Percentiles rank a stretch among this genome's conserved stretches.
These are phyloP conservation scores for Rubia peregrina DNA, from an alignment of 305 asterid species.

Conservation along the genomic window DNA sequence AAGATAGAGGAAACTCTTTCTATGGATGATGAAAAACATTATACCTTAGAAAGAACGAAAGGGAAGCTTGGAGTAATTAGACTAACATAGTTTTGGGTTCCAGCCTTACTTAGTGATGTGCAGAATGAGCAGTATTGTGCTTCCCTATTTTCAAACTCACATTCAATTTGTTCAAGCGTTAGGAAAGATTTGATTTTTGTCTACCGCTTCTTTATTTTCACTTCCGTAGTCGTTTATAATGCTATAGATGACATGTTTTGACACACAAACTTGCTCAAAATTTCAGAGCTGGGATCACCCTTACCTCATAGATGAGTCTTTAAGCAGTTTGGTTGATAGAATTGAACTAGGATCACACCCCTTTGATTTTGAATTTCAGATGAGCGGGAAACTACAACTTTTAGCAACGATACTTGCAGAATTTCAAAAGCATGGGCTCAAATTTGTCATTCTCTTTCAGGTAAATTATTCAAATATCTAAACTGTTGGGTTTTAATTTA, in stretches of 20 bases:
- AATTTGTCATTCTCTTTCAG: conserved; percentile 59
- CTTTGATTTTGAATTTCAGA: conserved; percentile 43
- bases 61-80: conserved; percentile 11
- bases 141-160: conserved; percentile 40
- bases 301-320: conserved; percentile 42
- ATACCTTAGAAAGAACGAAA: conserved; percentile 14
- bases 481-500: background rate
- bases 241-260: conserved; percentile 14
- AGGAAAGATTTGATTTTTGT: conserved; percentile 24
- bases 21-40: too few relatives aligned
- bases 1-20: too few relatives aligned
- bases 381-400: conserved; percentile 56
- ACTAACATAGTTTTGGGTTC: conserved; percentile 65
- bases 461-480: conserved; percentile 18
- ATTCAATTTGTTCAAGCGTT: conserved; percentile 28
- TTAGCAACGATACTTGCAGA: conserved; percentile 45
- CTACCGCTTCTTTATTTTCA: conserved; percentile 4
- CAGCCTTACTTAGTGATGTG: conserved; percentile 50
- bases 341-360: conserved; percentile 33
- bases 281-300: conserved; percentile 75
- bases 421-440: conserved; percentile 39
- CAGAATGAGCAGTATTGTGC: conserved; percentile 58
- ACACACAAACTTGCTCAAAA: background rate
- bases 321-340: conserved; percentile 31
- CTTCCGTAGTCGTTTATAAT: conserved; percentile 4